phyloP scores from a whole-genome alignment of 2,329 filamentous ascomycete species.

The Clonostachys chloroleuca region DNA sequence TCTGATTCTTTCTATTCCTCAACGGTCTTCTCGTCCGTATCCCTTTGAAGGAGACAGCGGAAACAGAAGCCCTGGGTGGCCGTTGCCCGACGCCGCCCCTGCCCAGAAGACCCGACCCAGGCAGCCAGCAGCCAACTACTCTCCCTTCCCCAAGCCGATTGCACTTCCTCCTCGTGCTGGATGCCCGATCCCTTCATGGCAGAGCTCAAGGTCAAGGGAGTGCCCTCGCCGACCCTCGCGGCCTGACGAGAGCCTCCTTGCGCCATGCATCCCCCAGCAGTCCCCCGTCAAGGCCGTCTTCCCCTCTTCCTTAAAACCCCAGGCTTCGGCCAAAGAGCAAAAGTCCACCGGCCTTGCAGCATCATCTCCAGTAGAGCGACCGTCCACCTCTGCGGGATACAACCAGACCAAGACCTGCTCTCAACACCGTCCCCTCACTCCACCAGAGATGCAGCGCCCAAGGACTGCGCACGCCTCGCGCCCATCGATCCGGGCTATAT shows the following conservation, averaged over 20 bases:
- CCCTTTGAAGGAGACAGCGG: background rate
- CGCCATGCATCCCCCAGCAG: conserved; percentile 9
- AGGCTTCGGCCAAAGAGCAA: background rate
- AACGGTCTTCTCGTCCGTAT: too few relatives aligned
- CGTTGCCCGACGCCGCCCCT: background rate
- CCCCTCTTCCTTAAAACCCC: background rate
- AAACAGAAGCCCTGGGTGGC: background rate
- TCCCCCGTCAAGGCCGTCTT: conserved; percentile 1
- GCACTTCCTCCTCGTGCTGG: conserved; percentile 23
- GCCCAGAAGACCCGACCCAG: conserved; percentile 1
- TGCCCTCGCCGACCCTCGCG: conserved; percentile 19
- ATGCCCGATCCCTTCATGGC: conserved; percentile 16
- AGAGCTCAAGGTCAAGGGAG: conserved; percentile 8
- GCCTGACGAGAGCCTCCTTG: conserved; percentile 16
- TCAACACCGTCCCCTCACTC: background rate
- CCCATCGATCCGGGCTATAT: background rate
- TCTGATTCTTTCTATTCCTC: background rate
- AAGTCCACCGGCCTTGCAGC: background rate
- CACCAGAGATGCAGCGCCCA: background rate
- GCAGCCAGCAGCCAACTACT: conserved; percentile 25
- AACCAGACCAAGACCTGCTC: conserved; percentile 1
- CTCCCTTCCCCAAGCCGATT: conserved; percentile 33
- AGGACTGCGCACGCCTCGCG: background rate
- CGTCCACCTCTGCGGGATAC: background rate
- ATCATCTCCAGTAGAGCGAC: too few relatives aligned